Evolutionary conservation across 108 stramenopile species (phyloP), one percentile per base, ranked within the genome.

Genomic region (Epipyxis sp.): DNA sequence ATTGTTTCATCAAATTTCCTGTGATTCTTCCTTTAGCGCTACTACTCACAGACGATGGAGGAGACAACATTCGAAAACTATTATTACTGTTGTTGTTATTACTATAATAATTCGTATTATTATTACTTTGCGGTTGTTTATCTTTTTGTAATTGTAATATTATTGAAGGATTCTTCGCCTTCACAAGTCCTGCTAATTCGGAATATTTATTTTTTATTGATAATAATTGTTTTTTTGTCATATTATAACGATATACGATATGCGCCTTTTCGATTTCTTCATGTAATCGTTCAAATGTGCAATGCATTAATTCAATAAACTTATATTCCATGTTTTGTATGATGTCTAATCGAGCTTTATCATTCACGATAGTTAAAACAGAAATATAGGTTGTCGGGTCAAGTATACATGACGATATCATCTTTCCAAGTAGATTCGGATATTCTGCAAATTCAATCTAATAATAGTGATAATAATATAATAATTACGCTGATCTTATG

Each of bases 311-410:
- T 77, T 90, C 89, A 27, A 90, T 84, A 62, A 90, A 90, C 40
- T 89, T 88, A 79, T 89, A 90, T 76, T 88, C 87, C 88, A 90
- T 86, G 68, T 88, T 90, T 83, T 90, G 82, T 59, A 90, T 90
- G 68, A 90, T 87, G 67, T 90, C 89, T 35, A 90, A 85, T 39
- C 89, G 85, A 30, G 89, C 88, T 30, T 74, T 42, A 39, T 88
- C 89, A 25, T 79, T 82, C 37, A 86, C 78, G 83, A 90, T 86
- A 20, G 88, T 86, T 54, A 88, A 90, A 20, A 90, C 83, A 27
- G 88, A 88, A 41, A 90, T 78, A 57, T 90, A 84, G 16, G 44
- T 81, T 67, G 88, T 86, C 2, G 89, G 89, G 69, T 90, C 88
- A 71, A 83, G 78, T 57, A 90, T 87, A 74, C 88, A 86, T 59